Percentiles rank a stretch among this genome's conserved stretches.
Conservation (phyloP, 2,329 filamentous ascomycete genomes). For the Aureobasidium sp. region DNA sequence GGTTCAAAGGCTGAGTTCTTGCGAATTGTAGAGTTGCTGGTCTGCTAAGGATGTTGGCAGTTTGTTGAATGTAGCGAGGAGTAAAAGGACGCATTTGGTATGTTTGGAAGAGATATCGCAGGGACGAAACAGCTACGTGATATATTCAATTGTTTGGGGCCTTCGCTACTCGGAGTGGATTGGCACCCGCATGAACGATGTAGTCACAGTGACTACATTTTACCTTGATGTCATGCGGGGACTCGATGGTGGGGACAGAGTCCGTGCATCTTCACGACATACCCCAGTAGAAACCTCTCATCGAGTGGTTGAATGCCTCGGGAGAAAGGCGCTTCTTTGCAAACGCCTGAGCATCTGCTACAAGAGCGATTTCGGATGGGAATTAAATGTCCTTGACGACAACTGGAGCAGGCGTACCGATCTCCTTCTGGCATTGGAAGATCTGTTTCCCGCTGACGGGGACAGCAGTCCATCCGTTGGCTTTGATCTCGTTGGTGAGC, state of each 20-base stretch:
- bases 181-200: neutral
- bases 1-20: neutral
- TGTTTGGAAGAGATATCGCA: neutral
- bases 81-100: constrained; percentile 10
- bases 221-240: constrained; percentile 10
- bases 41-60: constrained; percentile 1
- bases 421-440: no score
- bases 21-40: constrained; percentile 1
- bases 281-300: no score
- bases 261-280: neutral
- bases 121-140: no score
- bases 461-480: no score
- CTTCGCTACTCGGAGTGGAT: neutral
- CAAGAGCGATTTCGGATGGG: no score
- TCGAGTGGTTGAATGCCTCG: no score
- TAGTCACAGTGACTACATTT: constrained; percentile 7
- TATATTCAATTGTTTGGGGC: neutral
- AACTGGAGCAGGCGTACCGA: no score
- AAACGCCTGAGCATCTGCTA: no score
- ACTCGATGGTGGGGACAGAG: neutral
- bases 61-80: constrained; percentile 11
- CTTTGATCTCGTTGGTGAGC: no score
- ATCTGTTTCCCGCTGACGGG: no score
- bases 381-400: no score
- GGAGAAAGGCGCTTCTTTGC: no score